These are phyloP conservation scores for Ascochyta fabae DNA, from an alignment of 2,329 filamentous ascomycete genomes.

Conservation along the genomic window DNA sequence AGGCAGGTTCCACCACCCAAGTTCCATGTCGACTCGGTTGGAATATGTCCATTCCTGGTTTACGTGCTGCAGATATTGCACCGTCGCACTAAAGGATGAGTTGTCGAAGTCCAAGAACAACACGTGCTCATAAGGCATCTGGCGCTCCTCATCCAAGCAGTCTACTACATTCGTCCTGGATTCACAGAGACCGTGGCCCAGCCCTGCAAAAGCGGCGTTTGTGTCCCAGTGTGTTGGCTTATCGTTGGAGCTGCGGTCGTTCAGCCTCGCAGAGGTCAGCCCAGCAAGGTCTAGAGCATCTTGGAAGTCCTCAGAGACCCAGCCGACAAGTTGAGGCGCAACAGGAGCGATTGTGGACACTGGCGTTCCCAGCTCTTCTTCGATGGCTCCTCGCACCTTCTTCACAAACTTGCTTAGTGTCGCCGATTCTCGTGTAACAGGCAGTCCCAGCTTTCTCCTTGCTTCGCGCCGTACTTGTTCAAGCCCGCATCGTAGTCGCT, in stretches of 20 bases:
- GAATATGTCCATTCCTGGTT: conserved; percentile 14
- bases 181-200: conserved; percentile 25
- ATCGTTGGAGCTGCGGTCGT: neutral
- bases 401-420: conserved; percentile 27
- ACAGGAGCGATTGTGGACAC: conserved; percentile 26
- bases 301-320: conserved; percentile 23
- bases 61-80: conserved; percentile 20
- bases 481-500: conserved; percentile 10
- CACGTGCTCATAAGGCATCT: conserved; percentile 20
- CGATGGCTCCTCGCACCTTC: conserved; percentile 22
- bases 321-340: conserved; percentile 21
- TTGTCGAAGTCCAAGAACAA: conserved; percentile 38
- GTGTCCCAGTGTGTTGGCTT: conserved; percentile 23
- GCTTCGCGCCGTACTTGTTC: conserved; percentile 11
- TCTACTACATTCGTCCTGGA: conserved; percentile 8
- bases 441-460: conserved; percentile 19
- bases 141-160: conserved; percentile 14
- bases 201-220: conserved; percentile 28
- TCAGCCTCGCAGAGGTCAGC: conserved; percentile 15
- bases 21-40: conserved; percentile 17
- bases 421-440: conserved; percentile 21
- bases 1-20: conserved; percentile 38
- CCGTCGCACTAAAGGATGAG: conserved; percentile 31
- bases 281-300: conserved; percentile 26
- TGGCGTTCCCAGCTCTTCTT: conserved; percentile 18